Conservation (phyloP, 2,329 filamentous ascomycete species). For the Coniochaeta sp. region DNA sequence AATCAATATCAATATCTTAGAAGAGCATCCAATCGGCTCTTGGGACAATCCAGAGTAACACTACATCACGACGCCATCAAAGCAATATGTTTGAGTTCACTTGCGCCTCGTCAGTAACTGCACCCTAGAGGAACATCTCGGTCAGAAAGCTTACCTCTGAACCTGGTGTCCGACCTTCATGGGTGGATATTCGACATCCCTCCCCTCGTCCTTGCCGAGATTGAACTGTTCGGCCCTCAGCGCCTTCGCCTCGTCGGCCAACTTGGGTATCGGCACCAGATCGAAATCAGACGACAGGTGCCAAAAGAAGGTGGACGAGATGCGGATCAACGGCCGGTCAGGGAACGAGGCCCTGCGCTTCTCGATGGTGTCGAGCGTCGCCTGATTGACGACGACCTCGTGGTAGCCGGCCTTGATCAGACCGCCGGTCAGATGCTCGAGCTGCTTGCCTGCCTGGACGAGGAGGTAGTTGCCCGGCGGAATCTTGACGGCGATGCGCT, state of each 20-base stretch:
- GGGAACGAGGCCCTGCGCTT: conserved; percentile 32
- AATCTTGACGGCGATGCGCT: conserved; percentile 51
- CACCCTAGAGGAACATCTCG: not conserved
- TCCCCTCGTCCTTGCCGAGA: conserved; percentile 46
- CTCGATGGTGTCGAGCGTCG: conserved; percentile 40
- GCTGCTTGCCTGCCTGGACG: conserved; percentile 56
- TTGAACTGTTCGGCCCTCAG: conserved; percentile 39
- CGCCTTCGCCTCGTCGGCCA: conserved; percentile 34
- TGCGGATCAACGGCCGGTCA: conserved; percentile 45
- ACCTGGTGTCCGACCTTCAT: conserved; percentile 56
- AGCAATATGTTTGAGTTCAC: not conserved
- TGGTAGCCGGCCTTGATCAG: conserved; percentile 56
- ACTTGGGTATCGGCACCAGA: conserved; percentile 40
- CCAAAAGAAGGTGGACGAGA: conserved; percentile 56
- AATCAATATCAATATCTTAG: no score
- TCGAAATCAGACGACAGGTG: conserved; percentile 51
- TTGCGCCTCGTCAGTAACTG: not conserved
- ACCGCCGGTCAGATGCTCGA: conserved; percentile 54
- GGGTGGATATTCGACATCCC: conserved; percentile 35
- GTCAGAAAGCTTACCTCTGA: conserved; percentile 35
- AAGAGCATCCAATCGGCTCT: no score
- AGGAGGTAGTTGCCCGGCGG: conserved; percentile 50
- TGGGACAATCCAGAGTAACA: no score
- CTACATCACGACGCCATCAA: not conserved
- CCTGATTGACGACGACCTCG: conserved; percentile 51